A percentile compares a stretch with the other conserved stretches of the same genome.
Conservation (phyloP, 345 rosid species). For the Geranium rotundifolium region DNA sequence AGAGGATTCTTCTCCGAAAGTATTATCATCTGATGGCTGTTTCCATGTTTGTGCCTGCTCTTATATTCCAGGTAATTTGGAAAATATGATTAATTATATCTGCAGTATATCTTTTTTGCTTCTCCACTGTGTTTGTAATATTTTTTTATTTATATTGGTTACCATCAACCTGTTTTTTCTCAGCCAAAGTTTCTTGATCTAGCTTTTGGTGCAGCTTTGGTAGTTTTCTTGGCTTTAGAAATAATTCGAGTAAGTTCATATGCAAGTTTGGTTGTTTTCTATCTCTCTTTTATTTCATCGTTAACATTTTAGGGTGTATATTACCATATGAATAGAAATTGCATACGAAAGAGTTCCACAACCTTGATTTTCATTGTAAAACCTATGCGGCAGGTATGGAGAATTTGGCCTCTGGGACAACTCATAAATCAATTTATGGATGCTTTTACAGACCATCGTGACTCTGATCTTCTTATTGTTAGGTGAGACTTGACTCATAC, state of each 20-base stretch:
- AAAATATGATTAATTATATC: constrained; percentile 1
- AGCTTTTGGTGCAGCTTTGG: constrained; percentile 92
- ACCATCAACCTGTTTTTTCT: constrained; percentile 9
- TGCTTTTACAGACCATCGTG: constrained; percentile 97
- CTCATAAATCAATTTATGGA: constrained; percentile 73
- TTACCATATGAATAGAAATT: no score
- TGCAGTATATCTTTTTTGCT: not conserved
- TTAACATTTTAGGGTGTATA: not conserved
- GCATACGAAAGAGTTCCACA: not conserved
- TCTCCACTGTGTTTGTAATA: not conserved
- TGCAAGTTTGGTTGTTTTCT: not conserved
- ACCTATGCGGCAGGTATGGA: constrained; percentile 58
- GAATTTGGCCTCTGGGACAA: constrained; percentile 73
- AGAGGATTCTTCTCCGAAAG: constrained; percentile 93
- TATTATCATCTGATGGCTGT: constrained; percentile 97
- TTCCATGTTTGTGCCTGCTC: constrained; percentile 88
- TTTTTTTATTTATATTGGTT: not conserved
- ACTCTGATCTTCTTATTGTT: constrained; percentile 84
- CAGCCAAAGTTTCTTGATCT: constrained; percentile 95
- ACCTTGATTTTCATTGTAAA: constrained; percentile 4
- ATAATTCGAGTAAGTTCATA: constrained; percentile 65
- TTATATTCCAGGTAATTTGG: constrained; percentile 72
- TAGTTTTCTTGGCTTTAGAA: constrained; percentile 65
- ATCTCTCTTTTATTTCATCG: not conserved
- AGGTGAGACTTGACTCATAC: constrained; percentile 32